Evolutionary conservation across 139 green algal genomes (phyloP).

Genomic region (Chlorella sp.): DNA sequence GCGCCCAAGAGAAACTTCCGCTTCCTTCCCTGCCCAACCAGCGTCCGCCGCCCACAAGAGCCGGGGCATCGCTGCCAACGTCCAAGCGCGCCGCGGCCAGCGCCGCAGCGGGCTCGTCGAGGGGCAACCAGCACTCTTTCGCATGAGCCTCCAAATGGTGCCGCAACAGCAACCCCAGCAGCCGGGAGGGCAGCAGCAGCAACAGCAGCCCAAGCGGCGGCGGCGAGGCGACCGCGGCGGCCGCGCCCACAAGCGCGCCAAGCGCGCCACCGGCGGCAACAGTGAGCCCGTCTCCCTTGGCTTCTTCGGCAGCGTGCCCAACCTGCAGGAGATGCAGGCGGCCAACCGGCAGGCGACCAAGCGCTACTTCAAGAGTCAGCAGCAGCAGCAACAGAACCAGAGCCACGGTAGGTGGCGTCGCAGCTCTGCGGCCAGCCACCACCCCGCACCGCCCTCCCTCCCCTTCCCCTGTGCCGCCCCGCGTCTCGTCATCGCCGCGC

Average conservation of each 20-base stretch:
- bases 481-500: too few relatives aligned
- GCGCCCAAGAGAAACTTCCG: not conserved
- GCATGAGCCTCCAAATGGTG: too few relatives aligned
- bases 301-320: slow-evolving; percentile 22
- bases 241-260: not conserved
- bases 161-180: too few relatives aligned
- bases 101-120: too few relatives aligned
- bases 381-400: slow-evolving; percentile 11
- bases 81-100: too few relatives aligned
- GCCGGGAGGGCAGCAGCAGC: not conserved
- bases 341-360: slow-evolving; percentile 11
- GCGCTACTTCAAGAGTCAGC: slow-evolving; percentile 6
- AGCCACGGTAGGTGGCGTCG: slow-evolving; percentile 6
- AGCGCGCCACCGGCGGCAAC: not conserved
- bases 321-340: slow-evolving; percentile 17
- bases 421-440: not conserved
- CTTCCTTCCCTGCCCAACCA: not conserved
- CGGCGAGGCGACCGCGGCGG: slow-evolving; percentile 9
- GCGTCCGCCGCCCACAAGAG: not conserved
- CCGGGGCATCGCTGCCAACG: too few relatives aligned
- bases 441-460: not conserved
- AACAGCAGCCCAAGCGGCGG: not conserved
- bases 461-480: not conserved
- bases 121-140: too few relatives aligned
- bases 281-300: slow-evolving; percentile 2